Conservation (phyloP, 495 filamentous ascomycete species). For the Cryomyces antarcticus region DNA sequence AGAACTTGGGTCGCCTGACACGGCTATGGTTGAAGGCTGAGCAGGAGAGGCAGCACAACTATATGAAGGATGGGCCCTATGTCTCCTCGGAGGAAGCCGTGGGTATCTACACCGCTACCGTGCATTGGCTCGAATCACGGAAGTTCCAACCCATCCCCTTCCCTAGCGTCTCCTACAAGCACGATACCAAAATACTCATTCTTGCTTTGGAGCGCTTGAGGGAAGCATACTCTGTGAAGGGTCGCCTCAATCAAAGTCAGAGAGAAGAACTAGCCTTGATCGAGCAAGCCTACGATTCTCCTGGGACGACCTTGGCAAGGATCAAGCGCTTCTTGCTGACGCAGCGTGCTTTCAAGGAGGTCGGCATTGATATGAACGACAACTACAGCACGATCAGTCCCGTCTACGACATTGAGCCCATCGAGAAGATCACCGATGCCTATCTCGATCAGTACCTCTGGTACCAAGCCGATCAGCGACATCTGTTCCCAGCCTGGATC, state of each 20-base stretch:
- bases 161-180: constrained; percentile 98
- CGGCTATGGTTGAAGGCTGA: constrained; percentile 96
- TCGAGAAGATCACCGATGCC: constrained; percentile 99
- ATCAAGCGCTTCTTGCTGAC: constrained; percentile 98
- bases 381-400: constrained; percentile 99
- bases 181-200: constrained; percentile 98
- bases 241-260: constrained; percentile 90
- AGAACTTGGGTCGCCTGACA: constrained; percentile 90
- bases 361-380: constrained; percentile 99
- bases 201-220: constrained; percentile 83
- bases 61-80: constrained; percentile 98
- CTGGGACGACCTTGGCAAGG: constrained; percentile 82
- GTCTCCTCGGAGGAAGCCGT: constrained; percentile 97
- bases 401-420: constrained; percentile 96
- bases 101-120: constrained; percentile 95
- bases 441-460: constrained; percentile 98
- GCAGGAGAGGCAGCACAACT: constrained; percentile 97
- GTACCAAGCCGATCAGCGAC: constrained; percentile 97
- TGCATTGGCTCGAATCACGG: constrained; percentile 95
- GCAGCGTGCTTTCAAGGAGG: constrained; percentile 96
- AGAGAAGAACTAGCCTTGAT: constrained; percentile 93
- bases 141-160: constrained; percentile 99
- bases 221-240: constrained; percentile 96
- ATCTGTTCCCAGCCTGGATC: constrained; percentile 97
- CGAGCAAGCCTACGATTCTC: constrained; percentile 96